phyloP scores from a whole-genome alignment of 2,329 filamentous ascomycete species.

The Clarireedia sp. region DNA sequence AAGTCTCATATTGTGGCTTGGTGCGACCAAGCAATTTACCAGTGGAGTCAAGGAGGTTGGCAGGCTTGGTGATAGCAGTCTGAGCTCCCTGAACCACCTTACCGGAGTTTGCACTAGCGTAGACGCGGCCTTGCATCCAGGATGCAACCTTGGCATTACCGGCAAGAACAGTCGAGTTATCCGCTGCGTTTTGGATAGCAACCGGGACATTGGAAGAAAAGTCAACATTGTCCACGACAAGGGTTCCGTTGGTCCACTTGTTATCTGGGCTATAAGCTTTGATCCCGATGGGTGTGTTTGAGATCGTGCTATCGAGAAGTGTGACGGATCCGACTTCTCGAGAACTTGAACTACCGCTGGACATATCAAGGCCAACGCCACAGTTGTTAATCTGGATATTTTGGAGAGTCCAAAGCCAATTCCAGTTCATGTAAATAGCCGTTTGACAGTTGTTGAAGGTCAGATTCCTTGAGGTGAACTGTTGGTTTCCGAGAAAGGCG shows the following conservation, averaged over 20 bases:
- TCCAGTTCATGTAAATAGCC: conserved; percentile 85
- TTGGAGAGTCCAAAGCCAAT: conserved; percentile 81
- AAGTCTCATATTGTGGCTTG: conserved; percentile 78
- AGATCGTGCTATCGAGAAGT: conserved; percentile 72
- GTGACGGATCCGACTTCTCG: conserved; percentile 83
- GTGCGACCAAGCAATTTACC: conserved; percentile 73
- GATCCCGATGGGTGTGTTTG: conserved; percentile 68
- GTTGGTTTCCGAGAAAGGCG: conserved; percentile 76
- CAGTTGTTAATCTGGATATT: conserved; percentile 67
- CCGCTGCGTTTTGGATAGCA: conserved; percentile 55
- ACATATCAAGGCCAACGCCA: conserved; percentile 72
- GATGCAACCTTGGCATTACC: conserved; percentile 62
- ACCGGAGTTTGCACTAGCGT: conserved; percentile 39
- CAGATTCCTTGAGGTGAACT: conserved; percentile 78
- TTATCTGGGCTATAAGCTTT: conserved; percentile 61
- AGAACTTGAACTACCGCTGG: conserved; percentile 47
- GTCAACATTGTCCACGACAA: conserved; percentile 86
- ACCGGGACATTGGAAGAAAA: conserved; percentile 57
- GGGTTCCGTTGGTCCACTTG: conserved; percentile 66
- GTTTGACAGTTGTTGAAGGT: conserved; percentile 77
- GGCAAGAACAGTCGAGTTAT: conserved; percentile 52
- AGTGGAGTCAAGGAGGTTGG: conserved; percentile 50
- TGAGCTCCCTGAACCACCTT: conserved; percentile 53
- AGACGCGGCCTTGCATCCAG: conserved; percentile 75
- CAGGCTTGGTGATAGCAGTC: conserved; percentile 51